A percentile compares a stretch with the other conserved stretches of the same genome.
These are phyloP conservation scores for Trebouxia gelatinosa DNA, from an alignment of 163 green algal genomes.

Conservation along the genomic window DNA sequence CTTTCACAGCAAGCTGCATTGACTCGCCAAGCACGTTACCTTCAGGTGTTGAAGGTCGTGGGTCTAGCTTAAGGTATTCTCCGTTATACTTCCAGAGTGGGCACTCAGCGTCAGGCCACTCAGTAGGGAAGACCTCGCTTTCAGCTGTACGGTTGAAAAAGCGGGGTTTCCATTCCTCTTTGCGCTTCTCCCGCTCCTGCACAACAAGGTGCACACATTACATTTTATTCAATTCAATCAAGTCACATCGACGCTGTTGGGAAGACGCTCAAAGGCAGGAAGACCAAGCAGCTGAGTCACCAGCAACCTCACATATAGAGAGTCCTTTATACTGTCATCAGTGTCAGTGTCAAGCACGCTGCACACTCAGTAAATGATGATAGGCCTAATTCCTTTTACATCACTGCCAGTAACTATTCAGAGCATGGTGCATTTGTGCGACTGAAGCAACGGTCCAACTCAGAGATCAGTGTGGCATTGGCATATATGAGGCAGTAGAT, in stretches of 20 bases:
- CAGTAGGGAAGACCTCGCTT: conserved; percentile 51
- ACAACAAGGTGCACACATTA: neutral
- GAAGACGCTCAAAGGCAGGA: too few species aligned
- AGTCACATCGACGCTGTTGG: neutral
- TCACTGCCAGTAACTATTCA: too few species aligned
- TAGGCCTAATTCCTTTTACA: neutral
- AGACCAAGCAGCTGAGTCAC: too few species aligned
- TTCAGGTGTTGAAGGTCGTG: neutral
- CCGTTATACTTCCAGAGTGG: conserved; percentile 69
- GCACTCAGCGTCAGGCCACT: conserved; percentile 65
- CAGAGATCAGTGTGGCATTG: neutral
- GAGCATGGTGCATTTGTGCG: neutral
- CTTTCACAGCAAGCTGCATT: conserved; percentile 26
- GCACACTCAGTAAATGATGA: too few species aligned
- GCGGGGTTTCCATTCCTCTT: conserved; percentile 74
- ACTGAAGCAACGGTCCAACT: neutral
- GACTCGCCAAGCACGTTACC: neutral
- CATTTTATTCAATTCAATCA: neutral
- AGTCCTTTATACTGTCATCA: too few species aligned
- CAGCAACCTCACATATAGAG: too few species aligned
- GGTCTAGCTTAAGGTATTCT: conserved; percentile 37
- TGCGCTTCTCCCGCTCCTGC: conserved; percentile 60
- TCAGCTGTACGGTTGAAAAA: conserved; percentile 74
- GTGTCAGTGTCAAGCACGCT: too few species aligned
- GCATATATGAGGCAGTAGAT: neutral